Conservation (phyloP, 129 eudicot genomes). For the Deinandra increscens region DNA sequence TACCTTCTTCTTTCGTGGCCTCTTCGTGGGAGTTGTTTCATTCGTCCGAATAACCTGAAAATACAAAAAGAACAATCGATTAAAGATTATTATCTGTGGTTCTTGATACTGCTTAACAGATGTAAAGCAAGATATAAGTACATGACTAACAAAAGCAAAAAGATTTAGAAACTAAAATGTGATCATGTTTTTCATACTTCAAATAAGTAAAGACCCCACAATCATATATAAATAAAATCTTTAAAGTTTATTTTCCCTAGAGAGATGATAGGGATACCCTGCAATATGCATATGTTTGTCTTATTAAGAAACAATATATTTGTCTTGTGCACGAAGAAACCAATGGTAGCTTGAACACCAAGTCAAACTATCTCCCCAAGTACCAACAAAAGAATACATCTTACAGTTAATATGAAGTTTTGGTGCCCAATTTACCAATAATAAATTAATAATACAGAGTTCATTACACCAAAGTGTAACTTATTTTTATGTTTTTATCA, state of each 20-base stretch:
- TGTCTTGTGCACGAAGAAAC: conserved; percentile 42
- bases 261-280: conserved; percentile 1
- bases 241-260: background rate
- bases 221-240: background rate
- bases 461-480: no score
- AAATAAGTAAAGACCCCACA: background rate
- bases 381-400: conserved; percentile 1
- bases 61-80: background rate
- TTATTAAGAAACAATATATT: conserved; percentile 17
- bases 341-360: conserved; percentile 25
- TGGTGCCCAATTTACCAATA: background rate
- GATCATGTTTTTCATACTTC: background rate
- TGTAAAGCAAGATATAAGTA: background rate
- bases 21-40: conserved; percentile 42
- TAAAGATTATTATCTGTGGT: background rate
- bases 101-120: background rate
- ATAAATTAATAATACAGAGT: background rate
- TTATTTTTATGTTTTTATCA: no score
- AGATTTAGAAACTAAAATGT: background rate
- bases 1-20: conserved; percentile 56
- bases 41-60: conserved; percentile 34
- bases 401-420: background rate
- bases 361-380: conserved; percentile 16
- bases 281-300: conserved; percentile 31
- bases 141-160: background rate